Conservation (phyloP, 2,329 filamentous ascomycete species). For the Scedosporium dehoogii region DNA sequence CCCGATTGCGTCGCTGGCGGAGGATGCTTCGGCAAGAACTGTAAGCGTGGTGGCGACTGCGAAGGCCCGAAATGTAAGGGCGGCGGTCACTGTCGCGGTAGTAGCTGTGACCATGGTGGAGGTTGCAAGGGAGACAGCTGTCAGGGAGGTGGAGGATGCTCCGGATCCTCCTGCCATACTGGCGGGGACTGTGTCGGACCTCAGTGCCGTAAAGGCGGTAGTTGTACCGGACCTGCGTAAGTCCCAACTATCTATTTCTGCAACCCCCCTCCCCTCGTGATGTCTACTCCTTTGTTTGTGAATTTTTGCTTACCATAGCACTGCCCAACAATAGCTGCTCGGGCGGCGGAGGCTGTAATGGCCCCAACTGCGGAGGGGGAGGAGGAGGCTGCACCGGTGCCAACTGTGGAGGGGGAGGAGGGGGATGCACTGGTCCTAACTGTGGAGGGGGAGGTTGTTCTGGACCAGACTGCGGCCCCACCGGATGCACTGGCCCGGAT, state of each 20-base stretch:
- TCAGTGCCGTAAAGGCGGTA: background rate
- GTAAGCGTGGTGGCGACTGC: constrained; percentile 8
- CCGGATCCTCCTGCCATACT: background rate
- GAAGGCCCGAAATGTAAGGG: background rate
- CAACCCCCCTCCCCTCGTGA: too few relatives aligned
- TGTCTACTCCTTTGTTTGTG: too few relatives aligned
- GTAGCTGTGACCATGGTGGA: background rate
- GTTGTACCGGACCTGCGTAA: background rate
- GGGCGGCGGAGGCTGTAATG: background rate
- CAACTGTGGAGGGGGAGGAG: too few relatives aligned
- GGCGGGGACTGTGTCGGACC: background rate
- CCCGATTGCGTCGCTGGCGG: constrained; percentile 3
- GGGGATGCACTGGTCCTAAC: background rate
- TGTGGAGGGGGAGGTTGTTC: background rate
- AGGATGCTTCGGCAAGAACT: constrained; percentile 4
- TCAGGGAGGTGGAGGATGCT: background rate
- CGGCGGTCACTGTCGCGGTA: background rate
- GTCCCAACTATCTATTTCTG: background rate
- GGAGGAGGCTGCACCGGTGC: too few relatives aligned
- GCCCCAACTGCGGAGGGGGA: too few relatives aligned
- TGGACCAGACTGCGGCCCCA: too few relatives aligned
- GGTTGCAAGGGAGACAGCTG: background rate
- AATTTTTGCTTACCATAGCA: background rate
- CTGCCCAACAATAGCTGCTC: background rate
- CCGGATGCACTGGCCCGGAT: background rate